Percentiles rank a stretch among this genome's conserved stretches.
Evolutionary conservation across 306 rosid species (phyloP).

Genomic region (Vigna nakashimae): DNA sequence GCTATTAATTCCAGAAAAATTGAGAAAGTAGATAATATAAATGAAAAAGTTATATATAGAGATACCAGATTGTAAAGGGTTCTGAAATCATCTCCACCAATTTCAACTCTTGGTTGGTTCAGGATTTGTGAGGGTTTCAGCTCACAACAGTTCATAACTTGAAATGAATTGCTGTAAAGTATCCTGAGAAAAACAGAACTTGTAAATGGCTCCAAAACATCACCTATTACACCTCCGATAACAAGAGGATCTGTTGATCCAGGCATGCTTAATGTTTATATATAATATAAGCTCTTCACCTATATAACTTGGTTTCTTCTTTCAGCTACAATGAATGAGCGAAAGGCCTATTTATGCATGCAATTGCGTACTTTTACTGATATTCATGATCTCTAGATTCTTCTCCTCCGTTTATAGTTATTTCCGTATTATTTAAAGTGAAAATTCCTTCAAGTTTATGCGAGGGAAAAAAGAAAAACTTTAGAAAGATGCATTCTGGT

Average conservation of each 20-base stretch:
- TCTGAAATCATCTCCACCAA: slow-evolving; percentile 51
- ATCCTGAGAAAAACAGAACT: neutral
- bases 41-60: neutral
- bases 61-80: slow-evolving; percentile 44
- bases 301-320: neutral
- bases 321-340: neutral
- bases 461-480: neutral
- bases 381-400: neutral
- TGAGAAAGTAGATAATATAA: too few species aligned
- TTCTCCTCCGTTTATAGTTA: neutral
- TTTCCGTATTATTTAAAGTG: too few species aligned
- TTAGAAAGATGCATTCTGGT: neutral
- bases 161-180: neutral
- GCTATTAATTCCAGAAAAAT: too few species aligned
- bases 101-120: slow-evolving; percentile 46
- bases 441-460: neutral
- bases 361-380: neutral
- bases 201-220: slow-evolving; percentile 35
- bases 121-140: slow-evolving; percentile 42
- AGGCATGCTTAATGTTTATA: neutral
- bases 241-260: slow-evolving; percentile 30
- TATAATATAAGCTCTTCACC: neutral
- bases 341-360: neutral
- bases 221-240: slow-evolving; percentile 39
- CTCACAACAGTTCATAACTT: slow-evolving; percentile 37